phyloP scores from a whole-genome alignment of 176 grass and related monocot genomes.

The Ensete glaucum region DNA sequence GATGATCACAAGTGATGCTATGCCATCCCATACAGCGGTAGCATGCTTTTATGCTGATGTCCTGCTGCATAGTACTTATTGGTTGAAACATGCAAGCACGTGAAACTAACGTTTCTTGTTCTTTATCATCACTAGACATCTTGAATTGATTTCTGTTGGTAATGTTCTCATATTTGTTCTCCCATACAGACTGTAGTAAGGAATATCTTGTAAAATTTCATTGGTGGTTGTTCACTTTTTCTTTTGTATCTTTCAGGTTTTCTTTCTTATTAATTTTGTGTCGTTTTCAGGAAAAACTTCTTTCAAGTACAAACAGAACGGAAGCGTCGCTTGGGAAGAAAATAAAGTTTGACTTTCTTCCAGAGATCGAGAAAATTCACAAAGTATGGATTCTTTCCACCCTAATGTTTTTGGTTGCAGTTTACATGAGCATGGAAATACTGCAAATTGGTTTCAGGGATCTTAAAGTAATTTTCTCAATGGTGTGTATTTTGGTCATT shows the following conservation, averaged over 20 bases:
- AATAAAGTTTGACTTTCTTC: conserved; percentile 78
- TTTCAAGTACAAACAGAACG: conserved; percentile 78
- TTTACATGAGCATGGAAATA: not conserved
- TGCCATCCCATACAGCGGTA: not conserved
- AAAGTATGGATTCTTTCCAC: conserved; percentile 44
- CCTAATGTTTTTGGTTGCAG: not conserved
- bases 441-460: not conserved
- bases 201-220: not conserved
- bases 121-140: too few relatives aligned
- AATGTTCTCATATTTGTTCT: not conserved
- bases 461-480: not conserved
- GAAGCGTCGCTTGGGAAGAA: conserved; percentile 91
- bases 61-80: too few relatives aligned
- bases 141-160: not conserved
- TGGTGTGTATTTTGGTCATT: conserved; percentile 22
- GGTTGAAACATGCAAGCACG: too few relatives aligned
- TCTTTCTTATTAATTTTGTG: not conserved
- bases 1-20: not conserved
- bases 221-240: conserved; percentile 14
- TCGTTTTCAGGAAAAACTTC: conserved; percentile 74
- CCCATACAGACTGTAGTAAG: not conserved
- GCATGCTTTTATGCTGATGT: too few relatives aligned
- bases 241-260: conserved; percentile 7
- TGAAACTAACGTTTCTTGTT: too few relatives aligned
- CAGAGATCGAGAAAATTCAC: conserved; percentile 90